Base-by-base conservation (phyloP, 495 filamentous ascomycete genomes). In the Trichocladium uniseriatum region DNA sequence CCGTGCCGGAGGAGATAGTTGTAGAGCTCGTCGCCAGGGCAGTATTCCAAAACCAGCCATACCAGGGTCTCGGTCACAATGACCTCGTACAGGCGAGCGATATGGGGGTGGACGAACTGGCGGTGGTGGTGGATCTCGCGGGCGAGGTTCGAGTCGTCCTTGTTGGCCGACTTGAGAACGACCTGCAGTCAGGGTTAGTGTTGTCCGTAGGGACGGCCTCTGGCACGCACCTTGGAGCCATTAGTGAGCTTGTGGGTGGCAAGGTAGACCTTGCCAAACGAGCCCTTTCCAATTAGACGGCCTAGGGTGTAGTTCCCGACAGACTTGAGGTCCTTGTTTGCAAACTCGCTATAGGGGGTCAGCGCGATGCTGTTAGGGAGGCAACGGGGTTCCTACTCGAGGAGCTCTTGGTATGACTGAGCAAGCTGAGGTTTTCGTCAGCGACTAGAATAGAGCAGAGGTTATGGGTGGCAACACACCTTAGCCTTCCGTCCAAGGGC, bases 71-170 rank as follows among this genome's bases (percentile, higher is more conserved):
- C 92, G 7, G 92, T 98, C 29, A 97, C 89, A 48, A 97, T 91
- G 42, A 98, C 91, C 69, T 98, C 92, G 72, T 98, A 97, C 11
- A 98, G 72, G 10, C 92, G 79, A 20, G 92, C 90, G 62, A 98
- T 98, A 71, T 98, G 92, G 22, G 92, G 92, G 64, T 98, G 92
- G 51, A 95, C 74, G 65, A 98, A 95, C 70, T 98, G 92, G 55
- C 92, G 85, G 64, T 98, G 92, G 61, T 98, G 92, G 62, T 98
- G 92, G 55, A 98, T 97, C 63, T 98, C 92, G 49, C 92, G 84
- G 32, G 90, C 89, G 34, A 98, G 82, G 63, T 97, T 97, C 27
- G 87, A 79, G 62, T 98, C 92, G 57, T 91, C 84, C 68, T 95
- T 96, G 62, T 89, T 90, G 48, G 92, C 90, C 38, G 91, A 95